Evolutionary conservation across 1,139 yeast species (phyloP), one percentile per base, ranked within the genome.

Genomic region (Taphrina flavorubra): DNA sequence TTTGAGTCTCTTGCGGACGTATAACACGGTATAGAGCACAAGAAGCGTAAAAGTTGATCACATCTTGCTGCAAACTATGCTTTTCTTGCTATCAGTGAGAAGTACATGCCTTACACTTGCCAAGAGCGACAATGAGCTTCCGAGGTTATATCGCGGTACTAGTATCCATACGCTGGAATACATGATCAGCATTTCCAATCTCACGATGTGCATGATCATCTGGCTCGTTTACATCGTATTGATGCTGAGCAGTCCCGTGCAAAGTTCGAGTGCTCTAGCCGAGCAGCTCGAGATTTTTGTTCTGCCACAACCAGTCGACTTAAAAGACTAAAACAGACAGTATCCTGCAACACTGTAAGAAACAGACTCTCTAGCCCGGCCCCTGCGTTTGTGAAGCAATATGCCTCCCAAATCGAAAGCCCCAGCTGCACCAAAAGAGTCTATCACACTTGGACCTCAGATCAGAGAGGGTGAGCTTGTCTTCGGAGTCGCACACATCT

Each of bases 401-500:
- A 63, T 63, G 67, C 61, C 67, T 63, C 67, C 67, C 53, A 63
- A 63, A 55, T 42, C 67, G 59, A 63, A 63, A 63, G 67, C 67
- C 67, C 67, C 67, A 42, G 68, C 68, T 65, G 68, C 70, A 25
- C 70, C 63, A 56, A 68, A 66, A 47, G 87, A 86, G 83, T 86
- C 85, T 86, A 87, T 85, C 81, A 85, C 88, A 77, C 86, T 86
- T 81, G 89, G 89, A 79, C 89, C 88, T 78, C 94, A 89, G 84
- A 87, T 90, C 84, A 90, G 92, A 84, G 96, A 90, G 84, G 90
- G 92, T 81, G 90, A 95, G 87, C 97, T 91, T 36, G 97, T 92
- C 82, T 95, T 95, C 84, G 99, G 99, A 88, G 99, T 95, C 85
- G 99, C 99, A 82, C 96, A 98, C 86, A 94, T 95, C 88, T 95